Conservation (phyloP, 805 yeast species). For the Candida broadrunensis region DNA sequence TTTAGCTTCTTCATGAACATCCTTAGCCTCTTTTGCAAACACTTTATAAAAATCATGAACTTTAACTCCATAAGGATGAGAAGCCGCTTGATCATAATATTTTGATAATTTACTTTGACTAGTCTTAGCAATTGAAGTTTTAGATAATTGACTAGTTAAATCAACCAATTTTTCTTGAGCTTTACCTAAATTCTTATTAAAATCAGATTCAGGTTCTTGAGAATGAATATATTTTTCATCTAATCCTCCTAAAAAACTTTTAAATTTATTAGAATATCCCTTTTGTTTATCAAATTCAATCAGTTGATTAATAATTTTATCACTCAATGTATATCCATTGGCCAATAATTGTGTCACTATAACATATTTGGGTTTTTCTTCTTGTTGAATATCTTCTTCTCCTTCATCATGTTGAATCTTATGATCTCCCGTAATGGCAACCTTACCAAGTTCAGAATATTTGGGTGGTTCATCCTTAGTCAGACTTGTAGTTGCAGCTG, state of each 20-base stretch:
- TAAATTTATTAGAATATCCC: conserved; percentile 59
- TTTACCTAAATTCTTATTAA: conserved; percentile 28
- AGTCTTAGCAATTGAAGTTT: background rate
- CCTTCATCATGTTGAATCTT: conserved; percentile 18
- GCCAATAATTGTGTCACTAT: conserved; percentile 74
- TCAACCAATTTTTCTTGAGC: conserved; percentile 42
- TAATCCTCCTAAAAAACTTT: conserved; percentile 48
- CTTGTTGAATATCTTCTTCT: conserved; percentile 61
- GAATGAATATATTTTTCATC: conserved; percentile 60
- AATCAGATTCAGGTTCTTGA: conserved; percentile 47
- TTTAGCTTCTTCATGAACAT: conserved; percentile 72
- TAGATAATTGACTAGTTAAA: conserved; percentile 1
- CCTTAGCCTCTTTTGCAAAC: conserved; percentile 53
- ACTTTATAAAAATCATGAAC: conserved; percentile 59
- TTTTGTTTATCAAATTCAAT: conserved; percentile 61
- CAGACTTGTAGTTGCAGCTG: conserved; percentile 7
- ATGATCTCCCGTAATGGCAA: conserved; percentile 12
- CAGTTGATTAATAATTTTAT: conserved; percentile 57
- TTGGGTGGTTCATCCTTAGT: conserved; percentile 11
- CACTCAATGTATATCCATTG: conserved; percentile 69
- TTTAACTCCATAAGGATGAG: conserved; percentile 52
- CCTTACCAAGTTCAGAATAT: conserved; percentile 1
- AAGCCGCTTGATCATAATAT: conserved; percentile 46
- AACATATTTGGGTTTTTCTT: conserved; percentile 72
- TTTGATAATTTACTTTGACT: conserved; percentile 11